These are phyloP conservation scores for Arthrobotrys sphaeroides DNA, from an alignment of 2,329 filamentous ascomycete species.

Conservation along the genomic window DNA sequence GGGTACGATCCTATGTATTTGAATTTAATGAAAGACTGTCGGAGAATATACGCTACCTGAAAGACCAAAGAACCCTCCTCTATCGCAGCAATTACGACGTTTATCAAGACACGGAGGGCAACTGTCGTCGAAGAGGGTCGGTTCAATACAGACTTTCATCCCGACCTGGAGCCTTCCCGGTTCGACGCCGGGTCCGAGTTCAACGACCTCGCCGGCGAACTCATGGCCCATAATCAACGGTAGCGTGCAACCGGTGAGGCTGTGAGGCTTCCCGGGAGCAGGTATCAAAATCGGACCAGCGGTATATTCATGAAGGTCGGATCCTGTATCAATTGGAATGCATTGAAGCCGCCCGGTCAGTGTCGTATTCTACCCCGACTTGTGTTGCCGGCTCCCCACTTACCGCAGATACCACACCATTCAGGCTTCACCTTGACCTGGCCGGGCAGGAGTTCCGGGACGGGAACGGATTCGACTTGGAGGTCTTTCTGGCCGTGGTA, in stretches of 20 bases:
- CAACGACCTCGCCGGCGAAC: constrained; percentile 70
- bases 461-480: constrained; percentile 29
- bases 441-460: constrained; percentile 35
- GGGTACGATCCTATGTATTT: too few relatives aligned
- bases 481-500: constrained; percentile 45
- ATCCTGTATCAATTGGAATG: constrained; percentile 11
- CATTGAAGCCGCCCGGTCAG: neutral
- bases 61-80: constrained; percentile 67
- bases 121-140: constrained; percentile 63
- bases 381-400: constrained; percentile 9
- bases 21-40: too few relatives aligned
- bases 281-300: constrained; percentile 43
- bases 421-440: constrained; percentile 51
- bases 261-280: constrained; percentile 60
- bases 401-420: constrained; percentile 52
- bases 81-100: constrained; percentile 69
- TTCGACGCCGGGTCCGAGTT: constrained; percentile 67
- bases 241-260: constrained; percentile 68
- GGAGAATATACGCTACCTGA: constrained; percentile 52
- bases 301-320: constrained; percentile 45
- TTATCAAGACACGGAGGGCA: constrained; percentile 68
- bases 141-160: constrained; percentile 70
- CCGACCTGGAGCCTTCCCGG: constrained; percentile 64
- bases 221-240: constrained; percentile 74
- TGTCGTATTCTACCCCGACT: neutral